Conservation (phyloP, 768 basidiomycete species). For the Terana coerulea region DNA sequence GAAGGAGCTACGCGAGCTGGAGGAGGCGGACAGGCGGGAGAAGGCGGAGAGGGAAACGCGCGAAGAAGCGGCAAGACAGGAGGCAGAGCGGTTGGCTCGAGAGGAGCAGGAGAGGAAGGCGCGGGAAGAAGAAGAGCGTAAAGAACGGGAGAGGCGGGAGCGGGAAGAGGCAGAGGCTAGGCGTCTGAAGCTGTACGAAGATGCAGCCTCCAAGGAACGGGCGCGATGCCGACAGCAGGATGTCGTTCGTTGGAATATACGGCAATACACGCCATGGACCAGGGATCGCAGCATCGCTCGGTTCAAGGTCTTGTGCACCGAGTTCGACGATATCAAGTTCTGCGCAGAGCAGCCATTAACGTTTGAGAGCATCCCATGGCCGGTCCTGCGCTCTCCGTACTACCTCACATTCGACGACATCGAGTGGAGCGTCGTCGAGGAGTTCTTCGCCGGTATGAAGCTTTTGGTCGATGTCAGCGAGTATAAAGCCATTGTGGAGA, state of each 20-base stretch:
- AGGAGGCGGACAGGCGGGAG: constrained; percentile 3
- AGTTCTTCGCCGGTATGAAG: constrained; percentile 58
- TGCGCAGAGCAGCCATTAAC: constrained; percentile 45
- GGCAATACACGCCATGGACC: background rate
- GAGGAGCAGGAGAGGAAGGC: background rate
- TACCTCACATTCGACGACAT: constrained; percentile 58
- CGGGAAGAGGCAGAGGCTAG: background rate
- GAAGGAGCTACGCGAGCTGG: background rate
- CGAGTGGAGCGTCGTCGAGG: constrained; percentile 67
- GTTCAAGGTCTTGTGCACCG: constrained; percentile 13
- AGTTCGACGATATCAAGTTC: constrained; percentile 63
- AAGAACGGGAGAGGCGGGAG: background rate
- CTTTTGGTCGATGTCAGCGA: constrained; percentile 45
- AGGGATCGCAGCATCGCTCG: background rate
- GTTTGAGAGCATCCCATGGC: constrained; percentile 73
- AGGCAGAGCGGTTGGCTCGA: background rate
- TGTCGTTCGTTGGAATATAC: background rate
- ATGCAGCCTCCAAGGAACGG: background rate
- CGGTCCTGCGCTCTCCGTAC: constrained; percentile 53
- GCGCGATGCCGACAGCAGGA: background rate
- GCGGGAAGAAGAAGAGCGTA: background rate
- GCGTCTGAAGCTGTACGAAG: background rate
- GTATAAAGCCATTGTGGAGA: constrained; percentile 62
- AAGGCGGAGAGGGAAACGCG: background rate
- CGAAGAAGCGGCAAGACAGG: background rate